phyloP scores from a whole-genome alignment of 306 rosid genomes.

The Arachis stenosperma region DNA sequence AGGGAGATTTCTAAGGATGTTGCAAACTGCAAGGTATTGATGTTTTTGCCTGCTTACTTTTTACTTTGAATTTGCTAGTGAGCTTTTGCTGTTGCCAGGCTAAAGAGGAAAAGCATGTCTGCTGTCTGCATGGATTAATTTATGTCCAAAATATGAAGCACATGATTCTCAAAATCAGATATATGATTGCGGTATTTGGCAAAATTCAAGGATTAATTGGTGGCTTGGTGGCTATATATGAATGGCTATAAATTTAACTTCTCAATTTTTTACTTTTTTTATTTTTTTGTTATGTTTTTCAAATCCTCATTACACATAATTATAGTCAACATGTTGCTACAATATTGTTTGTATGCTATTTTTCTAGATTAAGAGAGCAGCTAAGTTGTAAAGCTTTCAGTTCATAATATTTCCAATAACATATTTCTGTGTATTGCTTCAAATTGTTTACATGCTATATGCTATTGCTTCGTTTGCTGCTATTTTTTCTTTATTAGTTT shows the following conservation, averaged over 20 bases:
- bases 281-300: background rate
- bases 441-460: background rate
- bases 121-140: background rate
- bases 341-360: slow-evolving; percentile 18
- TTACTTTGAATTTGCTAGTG: slow-evolving; percentile 7
- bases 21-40: slow-evolving; percentile 75
- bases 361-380: slow-evolving; percentile 6
- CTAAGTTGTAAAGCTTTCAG: slow-evolving; percentile 29
- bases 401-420: slow-evolving; percentile 4
- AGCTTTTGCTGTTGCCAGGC: background rate
- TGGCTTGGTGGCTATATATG: background rate
- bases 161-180: slow-evolving; percentile 16
- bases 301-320: background rate
- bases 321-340: background rate
- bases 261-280: background rate
- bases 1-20: slow-evolving; percentile 83
- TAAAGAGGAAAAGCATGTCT: slow-evolving; percentile 9
- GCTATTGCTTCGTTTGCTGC: background rate
- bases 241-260: background rate
- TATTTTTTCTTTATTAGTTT: background rate
- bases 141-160: background rate
- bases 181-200: background rate
- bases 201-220: background rate
- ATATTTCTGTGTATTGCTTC: background rate
- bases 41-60: slow-evolving; percentile 3